Evolutionary conservation across 176 grass and related monocot genomes (phyloP), one percentile per base, ranked within the genome.

Genomic region (Aegilops bicornis): DNA sequence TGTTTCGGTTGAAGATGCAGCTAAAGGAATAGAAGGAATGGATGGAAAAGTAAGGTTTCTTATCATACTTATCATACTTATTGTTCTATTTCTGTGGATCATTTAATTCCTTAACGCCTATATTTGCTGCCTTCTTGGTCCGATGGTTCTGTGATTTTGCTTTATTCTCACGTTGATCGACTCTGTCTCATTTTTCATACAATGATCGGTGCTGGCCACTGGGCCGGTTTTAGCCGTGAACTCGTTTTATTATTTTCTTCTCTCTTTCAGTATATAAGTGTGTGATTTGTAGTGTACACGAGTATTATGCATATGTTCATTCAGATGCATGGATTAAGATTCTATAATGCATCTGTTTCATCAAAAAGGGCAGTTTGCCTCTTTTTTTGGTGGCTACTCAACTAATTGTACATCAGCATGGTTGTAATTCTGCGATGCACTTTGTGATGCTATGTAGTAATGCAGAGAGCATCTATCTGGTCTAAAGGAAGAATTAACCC

Each of bases 1-100:
- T 83, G 83, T 86, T 75, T 81, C 90, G 4, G 32, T 88, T 45
- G 92, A 96, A 86, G 97, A 98, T 73, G 97, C 97, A 29, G 17
- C 75, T 30, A 91, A 86, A 85, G 97, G 94, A 81, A 91, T 92
- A 67, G 90, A 96, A 74, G 94, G 94, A 69, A 92, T 94, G 94
- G 97, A 98, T 78, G 97, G 97, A 88, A 96, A 96, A 92, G 97
- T 98, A 89, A 77, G 56, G 59, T 68, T 71, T 43, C 48, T 80
- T 62, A 50, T 7, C 35, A 23, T 79, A 47, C 48, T 80, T 62
- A 50, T 7, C 35, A 23, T 79, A 47, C 59, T 69, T 71, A 31
- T 15, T 84, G n/a, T 15, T 25, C 15, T 24, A 35, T 76, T 84
- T 63, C 23, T 48, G 58, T 32, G 19, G 37, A 43, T 76, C 12